phyloP scores from a whole-genome alignment of 176 grass and related monocot species.

The Thinopyrum elongatum region DNA sequence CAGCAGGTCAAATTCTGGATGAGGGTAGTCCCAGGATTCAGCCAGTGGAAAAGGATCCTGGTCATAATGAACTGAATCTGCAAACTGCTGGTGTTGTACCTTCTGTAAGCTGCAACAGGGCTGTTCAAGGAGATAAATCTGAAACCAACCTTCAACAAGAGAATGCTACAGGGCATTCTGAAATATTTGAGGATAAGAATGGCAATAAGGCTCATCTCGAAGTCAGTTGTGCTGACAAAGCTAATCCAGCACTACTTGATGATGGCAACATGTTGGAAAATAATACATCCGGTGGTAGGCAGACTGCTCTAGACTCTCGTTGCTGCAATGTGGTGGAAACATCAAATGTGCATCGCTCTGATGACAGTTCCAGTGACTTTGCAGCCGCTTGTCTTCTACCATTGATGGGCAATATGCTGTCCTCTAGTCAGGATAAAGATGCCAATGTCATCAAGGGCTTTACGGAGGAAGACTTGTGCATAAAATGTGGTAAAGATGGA shows the following conservation, averaged over 20 bases:
- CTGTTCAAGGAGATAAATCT: constrained; percentile 21
- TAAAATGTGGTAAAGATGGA: constrained; percentile 53
- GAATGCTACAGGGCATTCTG: constrained; percentile 14
- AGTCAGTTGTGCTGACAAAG: not conserved
- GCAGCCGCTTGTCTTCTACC: constrained; percentile 23
- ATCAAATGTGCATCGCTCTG: constrained; percentile 15
- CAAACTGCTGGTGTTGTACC: not conserved
- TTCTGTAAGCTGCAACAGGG: constrained; percentile 21
- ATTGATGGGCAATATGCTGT: not conserved
- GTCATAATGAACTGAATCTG: not conserved
- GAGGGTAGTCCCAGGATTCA: constrained; percentile 3
- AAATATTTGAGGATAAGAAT: constrained; percentile 5
- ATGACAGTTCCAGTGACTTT: constrained; percentile 25
- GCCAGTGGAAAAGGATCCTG: constrained; percentile 9
- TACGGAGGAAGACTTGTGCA: constrained; percentile 39
- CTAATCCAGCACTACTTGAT: constrained; percentile 22
- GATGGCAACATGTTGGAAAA: constrained; percentile 20
- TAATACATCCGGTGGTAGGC: constrained; percentile 8
- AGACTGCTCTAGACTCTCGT: not conserved
- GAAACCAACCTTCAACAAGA: constrained; percentile 17
- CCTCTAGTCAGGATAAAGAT: constrained; percentile 12
- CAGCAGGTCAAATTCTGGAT: constrained; percentile 30
- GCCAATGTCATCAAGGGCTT: not conserved
- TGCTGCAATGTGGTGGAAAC: constrained; percentile 26
- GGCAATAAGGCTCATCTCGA: not conserved